Base-by-base conservation (phyloP, 441 rosid genomes). In the Arabidopsis lyrata region DNA sequence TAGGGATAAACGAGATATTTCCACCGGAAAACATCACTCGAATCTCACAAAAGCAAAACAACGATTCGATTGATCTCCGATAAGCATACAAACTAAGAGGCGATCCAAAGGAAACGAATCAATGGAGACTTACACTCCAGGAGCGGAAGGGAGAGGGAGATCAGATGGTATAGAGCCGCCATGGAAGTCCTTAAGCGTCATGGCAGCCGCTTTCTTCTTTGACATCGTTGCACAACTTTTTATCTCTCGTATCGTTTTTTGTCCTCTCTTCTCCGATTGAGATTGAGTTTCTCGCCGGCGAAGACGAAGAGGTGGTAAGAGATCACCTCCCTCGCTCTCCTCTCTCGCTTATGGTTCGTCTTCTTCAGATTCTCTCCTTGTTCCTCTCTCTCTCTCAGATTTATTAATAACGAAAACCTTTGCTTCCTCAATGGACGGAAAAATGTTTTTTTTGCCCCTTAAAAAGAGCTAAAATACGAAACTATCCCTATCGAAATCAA, bases 161-260 rank as follows among this genome's bases (percentile, higher is more conserved):
- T 92, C 92, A 74, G 91, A 68, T 29, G 94, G 94, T 61, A 92
- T 92, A 27, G 96, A 90, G 69, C 96, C 96, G 77, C 97, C 96
- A 78, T 90, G 97, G 81, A 92, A 92, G 63, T 88, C 97, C 84
- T 90, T 90, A 41, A 92, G 93, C 60, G 92, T 90, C 94, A 92
- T 90, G 22, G 97, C 91, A 66, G 78, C 65, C 72, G 66, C 78
- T 64, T 88, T 86, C 77, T 88, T 92, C 94, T 90, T 92, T 74
- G 96, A 90, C 97, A 92, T 81, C 58, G 34, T 85, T 69, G 8
- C 70, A 22, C 58, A 45, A 13, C 56, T 52, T 18, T 66, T 42
- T n/a, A 29, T 56, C 71, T 48, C 24, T 29, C 32, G 18, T 29
- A 63, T 76, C 64, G 48, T 27, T 44, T 36, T 39, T 35, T 22